A percentile compares a stretch with the other conserved stretches of the same genome.
Evolutionary conservation across 345 rosid species (phyloP).

Genomic region (Heritiera littoralis): DNA sequence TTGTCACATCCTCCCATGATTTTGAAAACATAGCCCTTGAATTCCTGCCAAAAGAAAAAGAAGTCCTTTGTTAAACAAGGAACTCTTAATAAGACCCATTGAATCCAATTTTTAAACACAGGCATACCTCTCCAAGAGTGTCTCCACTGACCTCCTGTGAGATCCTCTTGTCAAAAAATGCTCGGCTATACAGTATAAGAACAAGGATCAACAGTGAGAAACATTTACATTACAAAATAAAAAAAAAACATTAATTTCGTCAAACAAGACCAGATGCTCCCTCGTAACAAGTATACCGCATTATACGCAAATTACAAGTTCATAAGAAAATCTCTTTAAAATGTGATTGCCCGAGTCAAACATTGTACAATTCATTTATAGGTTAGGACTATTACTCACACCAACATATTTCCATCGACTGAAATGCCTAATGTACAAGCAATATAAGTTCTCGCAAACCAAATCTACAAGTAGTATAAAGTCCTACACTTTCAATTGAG

Average conservation of each 20-base stretch:
- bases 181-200: not conserved
- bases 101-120: not conserved
- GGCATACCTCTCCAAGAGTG: not conserved
- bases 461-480: not conserved
- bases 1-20: conserved; percentile 5
- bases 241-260: too few species aligned
- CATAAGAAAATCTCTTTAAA: not conserved
- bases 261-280: too few species aligned
- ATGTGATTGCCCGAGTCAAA: not conserved
- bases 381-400: not conserved
- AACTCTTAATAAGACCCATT: not conserved
- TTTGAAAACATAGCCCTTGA: conserved; percentile 10
- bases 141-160: not conserved
- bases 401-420: not conserved
- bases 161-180: conserved; percentile 7
- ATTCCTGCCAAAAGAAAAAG: not conserved
- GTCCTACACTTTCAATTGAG: too few species aligned
- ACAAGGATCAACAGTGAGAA: not conserved
- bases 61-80: not conserved
- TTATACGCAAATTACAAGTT: not conserved
- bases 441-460: not conserved
- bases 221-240: not conserved
- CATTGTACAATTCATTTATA: not conserved
- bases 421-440: not conserved
- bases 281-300: not conserved